phyloP scores from a whole-genome alignment of 306 rosid species.

The Sicyos baderoa region DNA sequence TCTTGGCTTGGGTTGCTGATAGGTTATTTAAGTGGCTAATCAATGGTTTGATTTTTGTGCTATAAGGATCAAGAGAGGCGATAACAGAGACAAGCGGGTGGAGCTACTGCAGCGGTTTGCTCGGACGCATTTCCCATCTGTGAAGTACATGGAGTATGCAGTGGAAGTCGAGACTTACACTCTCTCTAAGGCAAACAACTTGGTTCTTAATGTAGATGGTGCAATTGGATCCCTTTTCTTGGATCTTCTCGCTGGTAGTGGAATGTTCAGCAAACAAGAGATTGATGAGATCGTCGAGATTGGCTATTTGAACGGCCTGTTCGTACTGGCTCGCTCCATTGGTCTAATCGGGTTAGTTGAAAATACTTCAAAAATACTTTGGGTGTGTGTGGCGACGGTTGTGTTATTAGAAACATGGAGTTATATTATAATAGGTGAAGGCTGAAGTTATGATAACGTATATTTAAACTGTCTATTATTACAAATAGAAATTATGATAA shows the following conservation, averaged over 20 bases:
- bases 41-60: constrained; percentile 28
- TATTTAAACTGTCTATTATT: too few species aligned
- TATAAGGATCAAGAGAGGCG: constrained; percentile 92
- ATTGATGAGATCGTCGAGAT: constrained; percentile 83
- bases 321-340: constrained; percentile 91
- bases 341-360: constrained; percentile 91
- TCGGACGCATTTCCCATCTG: constrained; percentile 87
- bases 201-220: constrained; percentile 95
- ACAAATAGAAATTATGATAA: too few species aligned
- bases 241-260: constrained; percentile 98
- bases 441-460: too few species aligned
- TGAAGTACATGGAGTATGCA: constrained; percentile 96
- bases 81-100: constrained; percentile 94
- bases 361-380: not conserved
- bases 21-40: constrained; percentile 16
- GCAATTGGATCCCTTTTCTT: constrained; percentile 95
- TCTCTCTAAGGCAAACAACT: constrained; percentile 88
- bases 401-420: too few species aligned
- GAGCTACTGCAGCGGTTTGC: constrained; percentile 84
- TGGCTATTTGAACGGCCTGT: constrained; percentile 95
- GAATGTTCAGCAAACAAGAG: constrained; percentile 91
- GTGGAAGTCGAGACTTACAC: constrained; percentile 91
- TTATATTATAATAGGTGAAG: too few species aligned
- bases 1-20: not conserved
- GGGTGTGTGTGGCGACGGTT: too few species aligned